Evolutionary conservation across 2,329 filamentous ascomycete species (phyloP).

Genomic region (Cordyceps sp.): DNA sequence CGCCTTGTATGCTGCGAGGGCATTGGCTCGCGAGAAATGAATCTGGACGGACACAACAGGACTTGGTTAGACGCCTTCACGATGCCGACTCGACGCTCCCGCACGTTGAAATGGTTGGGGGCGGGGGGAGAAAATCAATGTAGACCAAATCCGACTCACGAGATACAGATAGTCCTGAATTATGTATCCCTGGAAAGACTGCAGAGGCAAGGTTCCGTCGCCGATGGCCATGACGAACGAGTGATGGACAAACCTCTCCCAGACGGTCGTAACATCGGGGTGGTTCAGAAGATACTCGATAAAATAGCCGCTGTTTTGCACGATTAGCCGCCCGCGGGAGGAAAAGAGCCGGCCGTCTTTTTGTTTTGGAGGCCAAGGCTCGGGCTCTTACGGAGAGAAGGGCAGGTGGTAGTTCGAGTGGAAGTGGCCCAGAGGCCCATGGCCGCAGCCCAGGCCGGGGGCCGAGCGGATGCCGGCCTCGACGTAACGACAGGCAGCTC

Average conservation of each 20-base stretch:
- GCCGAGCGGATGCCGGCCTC: constrained; percentile 54
- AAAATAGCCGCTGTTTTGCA: constrained; percentile 47
- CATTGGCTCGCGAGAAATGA: constrained; percentile 78
- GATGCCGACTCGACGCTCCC: too few species aligned
- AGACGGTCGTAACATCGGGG: constrained; percentile 55
- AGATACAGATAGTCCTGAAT: constrained; percentile 87
- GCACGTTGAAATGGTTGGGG: too few species aligned
- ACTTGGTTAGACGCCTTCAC: too few species aligned
- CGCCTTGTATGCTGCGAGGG: constrained; percentile 72
- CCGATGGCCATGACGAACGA: constrained; percentile 67
- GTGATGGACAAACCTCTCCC: constrained; percentile 65
- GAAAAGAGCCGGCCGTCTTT: too few species aligned
- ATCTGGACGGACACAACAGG: too few species aligned
- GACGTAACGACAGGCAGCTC: constrained; percentile 52
- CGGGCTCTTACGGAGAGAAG: constrained; percentile 42
- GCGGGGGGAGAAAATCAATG: background rate
- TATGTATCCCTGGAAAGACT: constrained; percentile 76
- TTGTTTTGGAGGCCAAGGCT: background rate
- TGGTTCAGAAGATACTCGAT: constrained; percentile 67
- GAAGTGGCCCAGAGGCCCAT: constrained; percentile 64
- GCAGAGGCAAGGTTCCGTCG: constrained; percentile 53
- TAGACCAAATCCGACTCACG: constrained; percentile 24
- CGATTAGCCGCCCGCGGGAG: background rate
- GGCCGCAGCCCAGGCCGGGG: constrained; percentile 44
- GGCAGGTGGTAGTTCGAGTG: constrained; percentile 53